phyloP scores from a whole-genome alignment of 2,329 filamentous ascomycete genomes.

The Fusarium graminum region DNA sequence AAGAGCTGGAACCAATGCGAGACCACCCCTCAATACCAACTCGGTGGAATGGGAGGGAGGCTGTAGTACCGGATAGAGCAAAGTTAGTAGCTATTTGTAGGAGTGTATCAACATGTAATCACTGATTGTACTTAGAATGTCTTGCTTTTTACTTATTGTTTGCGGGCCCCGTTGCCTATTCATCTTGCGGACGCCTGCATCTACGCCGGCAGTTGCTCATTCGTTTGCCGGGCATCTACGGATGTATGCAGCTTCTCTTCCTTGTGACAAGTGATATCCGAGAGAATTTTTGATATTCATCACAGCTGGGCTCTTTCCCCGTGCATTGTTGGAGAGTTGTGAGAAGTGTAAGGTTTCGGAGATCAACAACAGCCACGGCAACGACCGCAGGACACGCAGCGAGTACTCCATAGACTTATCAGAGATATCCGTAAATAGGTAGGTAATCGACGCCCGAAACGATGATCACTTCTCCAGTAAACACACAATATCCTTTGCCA shows the following conservation, averaged over 20 bases:
- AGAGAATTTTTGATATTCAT: constrained; percentile 6
- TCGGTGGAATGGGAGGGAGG: constrained; percentile 40
- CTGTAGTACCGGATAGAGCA: constrained; percentile 41
- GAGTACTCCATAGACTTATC: constrained; percentile 13
- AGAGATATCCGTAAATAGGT: background rate
- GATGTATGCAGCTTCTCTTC: constrained; percentile 1
- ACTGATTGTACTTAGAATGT: constrained; percentile 4
- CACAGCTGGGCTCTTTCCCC: background rate
- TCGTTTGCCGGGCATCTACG: background rate
- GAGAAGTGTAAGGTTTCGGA: constrained; percentile 15
- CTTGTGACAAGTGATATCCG: background rate
- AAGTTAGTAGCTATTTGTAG: background rate
- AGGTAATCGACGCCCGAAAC: too few relatives aligned
- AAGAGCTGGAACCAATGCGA: constrained; percentile 36
- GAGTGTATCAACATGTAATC: background rate
- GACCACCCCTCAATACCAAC: constrained; percentile 39
- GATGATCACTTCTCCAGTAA: constrained; percentile 8
- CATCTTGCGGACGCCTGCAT: constrained; percentile 19
- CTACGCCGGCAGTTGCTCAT: constrained; percentile 4
- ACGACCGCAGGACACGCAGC: constrained; percentile 1
- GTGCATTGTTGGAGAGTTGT: background rate
- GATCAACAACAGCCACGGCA: constrained; percentile 19
- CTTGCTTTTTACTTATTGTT: constrained; percentile 16
- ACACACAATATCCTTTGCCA: background rate
- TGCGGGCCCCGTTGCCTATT: constrained; percentile 18